phyloP scores from a whole-genome alignment of 1,139 yeast species.

The Scheffersomyces parashehatae region DNA sequence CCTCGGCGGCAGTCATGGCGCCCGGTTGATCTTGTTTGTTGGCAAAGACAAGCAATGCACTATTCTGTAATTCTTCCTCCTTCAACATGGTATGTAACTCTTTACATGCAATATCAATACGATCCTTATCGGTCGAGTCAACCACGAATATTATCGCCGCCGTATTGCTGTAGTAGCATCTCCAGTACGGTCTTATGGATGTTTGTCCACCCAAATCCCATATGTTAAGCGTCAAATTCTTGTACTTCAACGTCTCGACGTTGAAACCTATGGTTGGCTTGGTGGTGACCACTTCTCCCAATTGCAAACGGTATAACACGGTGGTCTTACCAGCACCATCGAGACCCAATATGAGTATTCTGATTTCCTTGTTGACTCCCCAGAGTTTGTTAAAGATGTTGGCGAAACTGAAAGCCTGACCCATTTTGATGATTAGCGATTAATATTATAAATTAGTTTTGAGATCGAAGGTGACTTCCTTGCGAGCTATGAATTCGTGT shows the following conservation, averaged over 20 bases:
- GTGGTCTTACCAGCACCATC: conserved; percentile 99
- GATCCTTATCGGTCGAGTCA: conserved; percentile 93
- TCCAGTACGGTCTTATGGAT: conserved; percentile 95
- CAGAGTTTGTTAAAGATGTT: conserved; percentile 82
- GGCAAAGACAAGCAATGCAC: conserved; percentile 92
- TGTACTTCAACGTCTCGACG: conserved; percentile 89
- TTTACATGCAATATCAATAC: conserved; percentile 82
- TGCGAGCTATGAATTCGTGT: no score
- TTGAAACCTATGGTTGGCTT: conserved; percentile 95
- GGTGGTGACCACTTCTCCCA: conserved; percentile 93
- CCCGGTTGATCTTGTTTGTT: conserved; percentile 97
- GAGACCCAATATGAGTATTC: conserved; percentile 87
- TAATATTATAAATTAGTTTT: background rate
- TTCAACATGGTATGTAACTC: conserved; percentile 89
- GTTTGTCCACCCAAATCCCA: conserved; percentile 98
- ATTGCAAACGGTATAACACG: conserved; percentile 83
- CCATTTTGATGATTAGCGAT: conserved; percentile 45
- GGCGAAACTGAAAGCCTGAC: conserved; percentile 74
- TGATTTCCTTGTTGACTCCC: conserved; percentile 88
- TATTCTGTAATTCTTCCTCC: conserved; percentile 88
- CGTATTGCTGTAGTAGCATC: conserved; percentile 94
- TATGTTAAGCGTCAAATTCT: conserved; percentile 83
- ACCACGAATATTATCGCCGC: conserved; percentile 97
- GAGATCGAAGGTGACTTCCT: no score
- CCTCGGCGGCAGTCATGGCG: conserved; percentile 93